phyloP scores from a whole-genome alignment of 345 rosid species.

The Excoecaria cochinchinensis region DNA sequence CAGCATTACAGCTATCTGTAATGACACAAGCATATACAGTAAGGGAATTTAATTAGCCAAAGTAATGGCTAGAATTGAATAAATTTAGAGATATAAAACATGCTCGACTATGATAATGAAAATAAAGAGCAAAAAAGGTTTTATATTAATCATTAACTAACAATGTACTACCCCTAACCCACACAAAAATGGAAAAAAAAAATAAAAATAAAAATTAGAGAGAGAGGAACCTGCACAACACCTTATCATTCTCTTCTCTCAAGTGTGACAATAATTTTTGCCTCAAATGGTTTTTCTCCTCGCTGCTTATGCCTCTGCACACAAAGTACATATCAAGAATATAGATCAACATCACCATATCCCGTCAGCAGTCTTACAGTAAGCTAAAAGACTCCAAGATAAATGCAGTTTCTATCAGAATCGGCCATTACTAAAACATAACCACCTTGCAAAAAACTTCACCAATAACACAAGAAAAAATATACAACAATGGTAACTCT shows the following conservation, averaged over 20 bases:
- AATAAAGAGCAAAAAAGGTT: not conserved
- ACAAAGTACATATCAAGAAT: conserved; percentile 4
- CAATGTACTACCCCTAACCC: not conserved
- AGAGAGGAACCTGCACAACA: conserved; percentile 16
- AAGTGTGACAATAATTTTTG: conserved; percentile 71
- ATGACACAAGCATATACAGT: conserved; percentile 7
- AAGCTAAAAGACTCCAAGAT: not conserved
- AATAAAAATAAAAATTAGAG: not conserved
- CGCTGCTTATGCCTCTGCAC: conserved; percentile 79
- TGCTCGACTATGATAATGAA: not conserved
- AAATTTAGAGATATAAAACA: not conserved
- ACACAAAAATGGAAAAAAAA: no score
- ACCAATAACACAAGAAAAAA: not conserved
- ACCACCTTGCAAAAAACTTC: not conserved
- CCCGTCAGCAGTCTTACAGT: not conserved
- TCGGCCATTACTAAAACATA: not conserved
- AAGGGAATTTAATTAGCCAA: conserved; percentile 12
- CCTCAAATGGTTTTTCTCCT: conserved; percentile 76
- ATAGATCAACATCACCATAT: not conserved
- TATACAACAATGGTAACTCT: not conserved
- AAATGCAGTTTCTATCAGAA: not conserved
- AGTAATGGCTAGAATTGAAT: not conserved
- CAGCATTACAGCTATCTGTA: conserved; percentile 77
- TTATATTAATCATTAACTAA: not conserved
- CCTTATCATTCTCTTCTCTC: conserved; percentile 88